phyloP scores from a whole-genome alignment of 2,329 filamentous ascomycete species.

The Botryotinia narcissicola region DNA sequence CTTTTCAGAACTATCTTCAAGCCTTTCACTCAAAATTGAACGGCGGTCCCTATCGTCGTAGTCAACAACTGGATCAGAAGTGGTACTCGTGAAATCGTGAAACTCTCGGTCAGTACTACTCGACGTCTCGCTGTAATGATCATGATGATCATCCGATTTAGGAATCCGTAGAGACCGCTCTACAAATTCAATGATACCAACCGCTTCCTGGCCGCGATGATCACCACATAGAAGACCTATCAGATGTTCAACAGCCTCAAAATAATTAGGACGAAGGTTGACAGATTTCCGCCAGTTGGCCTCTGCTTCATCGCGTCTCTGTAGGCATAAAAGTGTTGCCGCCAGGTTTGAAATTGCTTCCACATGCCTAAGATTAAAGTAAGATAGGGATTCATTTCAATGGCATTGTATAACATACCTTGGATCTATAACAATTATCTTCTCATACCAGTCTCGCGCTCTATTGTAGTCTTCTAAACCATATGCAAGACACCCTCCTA shows the following conservation, averaged over 20 bases:
- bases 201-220: conserved; percentile 78
- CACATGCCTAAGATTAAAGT: conserved; percentile 55
- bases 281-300: conserved; percentile 83
- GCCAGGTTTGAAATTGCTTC: conserved; percentile 94
- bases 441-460: conserved; percentile 70
- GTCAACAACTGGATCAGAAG: conserved; percentile 35
- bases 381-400: conserved; percentile 7
- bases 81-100: conserved; percentile 28
- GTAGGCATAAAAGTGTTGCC: conserved; percentile 80
- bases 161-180: conserved; percentile 65
- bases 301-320: conserved; percentile 79
- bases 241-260: conserved; percentile 93
- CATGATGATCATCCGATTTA: conserved; percentile 48
- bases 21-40: conserved; percentile 24
- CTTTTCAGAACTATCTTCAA: conserved; percentile 27
- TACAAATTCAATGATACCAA: conserved; percentile 82
- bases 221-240: conserved; percentile 81
- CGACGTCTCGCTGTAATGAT: conserved; percentile 58
- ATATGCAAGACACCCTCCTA: conserved; percentile 90
- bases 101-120: conserved; percentile 46
- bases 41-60: conserved; percentile 34
- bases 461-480: conserved; percentile 81
- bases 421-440: conserved; percentile 55
- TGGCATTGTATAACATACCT: conserved; percentile 46
- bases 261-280: conserved; percentile 77